Percentiles rank a stretch among this genome's conserved stretches.
Evolutionary conservation across 1,284 basidiomycete genomes (phyloP).

Genomic region (Fomitopsis schrenkii): DNA sequence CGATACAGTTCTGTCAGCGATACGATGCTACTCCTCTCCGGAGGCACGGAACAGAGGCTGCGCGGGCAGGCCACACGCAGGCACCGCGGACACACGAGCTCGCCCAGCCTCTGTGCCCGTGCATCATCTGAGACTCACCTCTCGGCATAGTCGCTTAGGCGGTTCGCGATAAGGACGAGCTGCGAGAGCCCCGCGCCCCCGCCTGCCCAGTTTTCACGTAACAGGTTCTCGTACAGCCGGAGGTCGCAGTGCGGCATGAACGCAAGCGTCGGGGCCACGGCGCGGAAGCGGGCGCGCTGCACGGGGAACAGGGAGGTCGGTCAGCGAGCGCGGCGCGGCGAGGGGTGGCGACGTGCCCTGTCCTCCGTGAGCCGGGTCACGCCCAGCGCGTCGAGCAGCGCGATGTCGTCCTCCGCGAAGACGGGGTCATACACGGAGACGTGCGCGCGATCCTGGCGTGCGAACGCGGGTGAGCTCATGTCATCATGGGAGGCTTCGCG

Average conservation of each 20-base stretch:
- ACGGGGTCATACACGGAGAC: slow-evolving; percentile 67
- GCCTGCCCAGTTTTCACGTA: slow-evolving; percentile 54
- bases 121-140: slow-evolving; percentile 31
- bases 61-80: background rate
- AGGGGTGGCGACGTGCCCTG: slow-evolving; percentile 38
- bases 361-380: slow-evolving; percentile 47
- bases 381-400: slow-evolving; percentile 45
- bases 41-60: slow-evolving; percentile 3
- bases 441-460: slow-evolving; percentile 38
- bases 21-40: background rate
- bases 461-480: slow-evolving; percentile 20
- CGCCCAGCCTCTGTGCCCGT: background rate
- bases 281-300: slow-evolving; percentile 29
- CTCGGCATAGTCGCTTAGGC: slow-evolving; percentile 43
- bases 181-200: slow-evolving; percentile 27
- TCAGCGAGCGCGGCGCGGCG: background rate
- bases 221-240: slow-evolving; percentile 59
- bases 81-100: slow-evolving; percentile 6
- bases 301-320: slow-evolving; percentile 7
- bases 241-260: slow-evolving; percentile 79
- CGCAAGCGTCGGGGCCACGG: slow-evolving; percentile 47
- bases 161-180: slow-evolving; percentile 43
- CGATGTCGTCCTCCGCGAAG: slow-evolving; percentile 55
- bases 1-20: slow-evolving; percentile 7
- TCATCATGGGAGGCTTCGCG: slow-evolving; percentile 9